These are phyloP conservation scores for Phytophthora sojae DNA, from an alignment of 352 stramenopile genomes.

Conservation along the genomic window DNA sequence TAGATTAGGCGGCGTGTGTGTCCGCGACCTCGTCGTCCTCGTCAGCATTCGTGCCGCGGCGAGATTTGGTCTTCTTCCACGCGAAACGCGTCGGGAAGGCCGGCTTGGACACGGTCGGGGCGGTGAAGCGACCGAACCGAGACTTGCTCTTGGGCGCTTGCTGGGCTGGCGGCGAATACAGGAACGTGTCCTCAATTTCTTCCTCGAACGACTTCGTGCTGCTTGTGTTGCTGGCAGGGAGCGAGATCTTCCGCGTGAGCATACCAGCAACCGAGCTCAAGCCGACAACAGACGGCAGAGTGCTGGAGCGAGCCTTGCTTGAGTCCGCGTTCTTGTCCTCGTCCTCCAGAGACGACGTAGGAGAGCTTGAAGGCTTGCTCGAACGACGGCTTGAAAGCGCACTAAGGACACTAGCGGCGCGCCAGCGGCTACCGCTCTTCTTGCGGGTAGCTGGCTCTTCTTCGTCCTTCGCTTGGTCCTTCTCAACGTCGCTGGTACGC, in stretches of 20 bases:
- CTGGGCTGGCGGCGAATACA: slow-evolving; percentile 42
- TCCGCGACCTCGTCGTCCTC: slow-evolving; percentile 17
- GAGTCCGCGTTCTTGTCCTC: slow-evolving; percentile 31
- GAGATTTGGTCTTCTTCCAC: slow-evolving; percentile 55
- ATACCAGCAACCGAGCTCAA: slow-evolving; percentile 42
- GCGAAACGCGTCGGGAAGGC: slow-evolving; percentile 58
- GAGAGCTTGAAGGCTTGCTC: slow-evolving; percentile 42
- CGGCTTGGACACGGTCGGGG: slow-evolving; percentile 42
- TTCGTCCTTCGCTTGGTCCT: slow-evolving; percentile 15
- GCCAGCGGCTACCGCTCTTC: slow-evolving; percentile 48
- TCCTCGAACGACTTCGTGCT: slow-evolving; percentile 37
- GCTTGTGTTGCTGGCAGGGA: slow-evolving; percentile 33
- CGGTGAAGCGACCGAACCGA: slow-evolving; percentile 55
- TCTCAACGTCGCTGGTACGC: slow-evolving; percentile 25
- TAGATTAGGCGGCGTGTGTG: slow-evolving; percentile 30
- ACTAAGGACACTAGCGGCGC: slow-evolving; percentile 50
- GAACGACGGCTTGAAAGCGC: slow-evolving; percentile 50
- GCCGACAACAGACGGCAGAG: slow-evolving; percentile 29
- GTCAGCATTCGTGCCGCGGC: slow-evolving; percentile 27
- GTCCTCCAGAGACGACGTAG: slow-evolving; percentile 39
- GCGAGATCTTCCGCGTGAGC: slow-evolving; percentile 39
- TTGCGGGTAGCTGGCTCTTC: slow-evolving; percentile 26
- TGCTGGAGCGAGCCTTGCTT: slow-evolving; percentile 38
- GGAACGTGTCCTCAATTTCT: slow-evolving; percentile 45
- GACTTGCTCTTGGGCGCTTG: slow-evolving; percentile 49